Evolutionary conservation across 2,329 filamentous ascomycete genomes (phyloP).

Genomic region (Periconia sp.): DNA sequence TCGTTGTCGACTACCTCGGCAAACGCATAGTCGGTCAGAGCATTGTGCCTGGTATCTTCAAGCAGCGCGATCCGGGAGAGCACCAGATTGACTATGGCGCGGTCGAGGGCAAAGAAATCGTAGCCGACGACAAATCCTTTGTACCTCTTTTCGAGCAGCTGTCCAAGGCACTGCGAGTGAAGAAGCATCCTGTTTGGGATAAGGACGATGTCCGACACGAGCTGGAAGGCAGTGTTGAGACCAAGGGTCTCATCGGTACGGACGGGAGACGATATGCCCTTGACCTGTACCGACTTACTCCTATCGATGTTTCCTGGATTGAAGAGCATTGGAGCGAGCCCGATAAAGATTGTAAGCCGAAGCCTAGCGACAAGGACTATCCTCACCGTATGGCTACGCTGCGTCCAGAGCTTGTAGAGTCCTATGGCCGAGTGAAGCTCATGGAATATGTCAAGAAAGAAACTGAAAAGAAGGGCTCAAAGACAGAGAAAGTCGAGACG

Average conservation of each 20-base stretch:
- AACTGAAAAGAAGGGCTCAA: conserved; percentile 52
- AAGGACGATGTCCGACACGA: conserved; percentile 91
- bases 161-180: conserved; percentile 87
- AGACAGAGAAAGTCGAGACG: conserved; percentile 31
- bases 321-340: conserved; percentile 69
- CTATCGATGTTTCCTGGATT: conserved; percentile 88
- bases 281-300: conserved; percentile 92
- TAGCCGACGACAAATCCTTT: conserved; percentile 89
- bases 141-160: conserved; percentile 84
- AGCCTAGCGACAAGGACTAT: conserved; percentile 65
- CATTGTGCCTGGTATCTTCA: conserved; percentile 98
- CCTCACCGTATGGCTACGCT: conserved; percentile 97
- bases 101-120: conserved; percentile 94
- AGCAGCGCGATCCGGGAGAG: conserved; percentile 95
- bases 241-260: conserved; percentile 95
- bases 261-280: conserved; percentile 98
- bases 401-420: conserved; percentile 86
- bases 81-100: conserved; percentile 99
- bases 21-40: conserved; percentile 98
- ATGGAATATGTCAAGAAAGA: conserved; percentile 86
- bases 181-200: conserved; percentile 97
- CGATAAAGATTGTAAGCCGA: conserved; percentile 53
- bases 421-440: conserved; percentile 83
- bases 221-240: conserved; percentile 94
- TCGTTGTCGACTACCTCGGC: conserved; percentile 95